phyloP scores from a whole-genome alignment of 2,329 filamentous ascomycete species.

The Diaporthe vexans region DNA sequence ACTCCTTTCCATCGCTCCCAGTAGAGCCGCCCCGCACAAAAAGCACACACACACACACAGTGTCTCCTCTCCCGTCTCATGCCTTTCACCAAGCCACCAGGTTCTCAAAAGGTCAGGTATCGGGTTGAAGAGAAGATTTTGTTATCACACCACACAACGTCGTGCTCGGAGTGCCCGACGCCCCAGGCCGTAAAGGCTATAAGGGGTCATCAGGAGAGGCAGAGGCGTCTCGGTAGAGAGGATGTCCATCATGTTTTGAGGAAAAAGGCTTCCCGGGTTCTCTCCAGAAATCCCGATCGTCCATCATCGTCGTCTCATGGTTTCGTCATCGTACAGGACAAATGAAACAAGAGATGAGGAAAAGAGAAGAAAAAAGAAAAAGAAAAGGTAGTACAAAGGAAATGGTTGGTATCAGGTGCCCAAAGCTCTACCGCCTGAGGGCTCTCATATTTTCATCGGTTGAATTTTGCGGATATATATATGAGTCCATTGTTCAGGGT shows the following conservation, averaged over 20 bases:
- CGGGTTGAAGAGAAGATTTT: constrained; percentile 28
- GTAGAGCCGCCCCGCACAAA: too few relatives aligned
- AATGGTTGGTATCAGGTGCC: constrained; percentile 31
- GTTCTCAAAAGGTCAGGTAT: constrained; percentile 23
- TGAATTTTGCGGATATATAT: not conserved
- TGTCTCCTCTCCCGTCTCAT: not conserved
- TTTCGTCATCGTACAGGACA: constrained; percentile 30
- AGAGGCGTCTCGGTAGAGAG: not conserved
- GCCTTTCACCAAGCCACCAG: constrained; percentile 37
- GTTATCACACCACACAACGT: constrained; percentile 11
- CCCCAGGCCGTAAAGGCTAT: constrained; percentile 28
- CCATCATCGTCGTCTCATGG: constrained; percentile 20
- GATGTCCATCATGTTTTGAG: not conserved
- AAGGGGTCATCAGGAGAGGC: constrained; percentile 1
- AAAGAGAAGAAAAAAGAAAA: not conserved
- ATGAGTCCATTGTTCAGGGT: not conserved
- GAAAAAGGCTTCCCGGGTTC: constrained; percentile 3
- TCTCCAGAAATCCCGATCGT: not conserved
- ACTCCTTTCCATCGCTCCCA: not conserved
- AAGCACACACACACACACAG: too few relatives aligned
- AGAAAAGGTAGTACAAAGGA: constrained; percentile 20
- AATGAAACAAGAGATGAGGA: not conserved
- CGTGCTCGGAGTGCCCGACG: not conserved
- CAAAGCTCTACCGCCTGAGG: constrained; percentile 36
- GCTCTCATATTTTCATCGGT: not conserved